Base-by-base conservation (phyloP, 345 rosid genomes). In the Angophora floribunda region DNA sequence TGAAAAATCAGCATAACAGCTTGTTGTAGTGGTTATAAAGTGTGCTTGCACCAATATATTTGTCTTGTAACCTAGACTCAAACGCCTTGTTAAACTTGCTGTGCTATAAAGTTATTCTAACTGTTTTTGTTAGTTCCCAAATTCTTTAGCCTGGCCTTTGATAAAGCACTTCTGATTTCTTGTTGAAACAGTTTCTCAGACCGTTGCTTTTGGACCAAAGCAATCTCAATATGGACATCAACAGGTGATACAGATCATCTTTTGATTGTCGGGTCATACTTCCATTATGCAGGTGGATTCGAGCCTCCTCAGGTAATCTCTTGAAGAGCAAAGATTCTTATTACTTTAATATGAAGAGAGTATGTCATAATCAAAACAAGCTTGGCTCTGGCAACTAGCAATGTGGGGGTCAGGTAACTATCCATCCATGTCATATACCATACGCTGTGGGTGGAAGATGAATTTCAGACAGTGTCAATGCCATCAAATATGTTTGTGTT, bases 131-230 rank as follows among this genome's bases (percentile, higher is more conserved):
- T 75, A 75, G 49, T 41, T 44, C 82, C 28, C 26, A 67, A 2
- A 67, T 67, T 67, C 24, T 67, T 16, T 45, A 32, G 80, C 82
- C 26, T 41, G 36, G 82, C 82, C 82, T 75, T 49, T 17, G 82
- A 41, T 9, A 0, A 75, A 19, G 28, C 82, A 75, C 49, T 75
- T 36, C 82, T 41, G 82, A n/a, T 84, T 53, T 88, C 45, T 47
- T 36, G 3, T 50, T 30, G 85, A 47, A 84, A 4, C 92, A 96
- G 99, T 93, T 97, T 96, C 89, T 96, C 99, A 3, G 94, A 96
- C 87, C 97, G 96, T 45, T 96, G 97, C 93, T 96, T 96, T 91
- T 96, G 94, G 91, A 95, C 99, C 6, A 96, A 96, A 95, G 99
- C 98, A 45, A 95, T 97, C 90, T 95, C 98, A 9, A 92, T 96